phyloP scores from a whole-genome alignment of 495 filamentous ascomycete genomes.

The Annulohypoxylon maeteangense region DNA sequence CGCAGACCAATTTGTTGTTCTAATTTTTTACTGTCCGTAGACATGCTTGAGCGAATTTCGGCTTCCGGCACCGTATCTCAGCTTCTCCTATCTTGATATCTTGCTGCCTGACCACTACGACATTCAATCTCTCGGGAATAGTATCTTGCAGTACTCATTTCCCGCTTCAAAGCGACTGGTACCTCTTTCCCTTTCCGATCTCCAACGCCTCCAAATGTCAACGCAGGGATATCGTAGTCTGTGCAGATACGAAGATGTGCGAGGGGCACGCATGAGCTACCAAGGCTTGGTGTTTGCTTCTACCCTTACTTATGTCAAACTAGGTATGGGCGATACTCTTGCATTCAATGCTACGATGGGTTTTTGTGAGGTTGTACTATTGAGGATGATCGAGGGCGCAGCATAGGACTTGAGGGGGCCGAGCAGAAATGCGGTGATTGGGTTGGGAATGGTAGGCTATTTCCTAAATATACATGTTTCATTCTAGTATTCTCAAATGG shows the following conservation, averaged over 20 bases:
- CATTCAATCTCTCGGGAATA: not conserved
- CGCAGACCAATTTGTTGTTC: not conserved
- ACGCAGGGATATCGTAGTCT: not conserved
- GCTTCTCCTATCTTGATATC: not conserved
- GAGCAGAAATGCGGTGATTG: no score
- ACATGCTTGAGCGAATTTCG: not conserved
- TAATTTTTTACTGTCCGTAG: not conserved
- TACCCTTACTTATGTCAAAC: not conserved
- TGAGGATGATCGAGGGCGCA: not conserved
- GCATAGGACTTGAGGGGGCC: not conserved
- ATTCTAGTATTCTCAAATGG: not conserved
- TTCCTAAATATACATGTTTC: not conserved
- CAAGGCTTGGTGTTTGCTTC: not conserved
- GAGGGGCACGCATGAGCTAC: not conserved
- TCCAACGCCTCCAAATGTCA: not conserved
- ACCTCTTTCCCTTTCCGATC: not conserved
- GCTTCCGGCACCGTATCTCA: not conserved
- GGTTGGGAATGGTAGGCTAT: no score
- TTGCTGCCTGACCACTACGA: not conserved
- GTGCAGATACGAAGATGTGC: not conserved
- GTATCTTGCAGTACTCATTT: not conserved
- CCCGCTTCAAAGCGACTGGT: not conserved
- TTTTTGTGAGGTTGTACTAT: not conserved
- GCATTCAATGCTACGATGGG: constrained; percentile 7
- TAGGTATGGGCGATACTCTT: not conserved